Base-by-base conservation (phyloP, 179 eudicot species). In the Spinacia oleracea region DNA sequence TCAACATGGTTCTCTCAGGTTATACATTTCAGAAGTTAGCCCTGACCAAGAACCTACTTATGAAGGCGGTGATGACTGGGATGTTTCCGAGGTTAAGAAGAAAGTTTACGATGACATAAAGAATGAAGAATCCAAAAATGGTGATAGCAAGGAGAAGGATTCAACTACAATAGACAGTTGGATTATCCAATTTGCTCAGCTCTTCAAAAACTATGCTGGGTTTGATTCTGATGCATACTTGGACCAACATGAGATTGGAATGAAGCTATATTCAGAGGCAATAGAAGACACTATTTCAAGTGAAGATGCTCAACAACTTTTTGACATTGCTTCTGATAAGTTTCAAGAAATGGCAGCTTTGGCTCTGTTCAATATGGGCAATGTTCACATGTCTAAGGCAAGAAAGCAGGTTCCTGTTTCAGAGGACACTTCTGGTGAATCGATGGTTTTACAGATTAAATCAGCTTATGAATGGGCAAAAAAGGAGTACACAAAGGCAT, bases 311-410 rank as follows among this genome's bases (percentile, higher is more conserved):
- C 92, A 94, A 81, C 85, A 85, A 62, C 87, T 94, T 59, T 92
- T 94, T 78, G 96, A 90, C 69, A 90, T 91, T 42, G 96, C 98
- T 70, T 85, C 89, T 27, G 91, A 80, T 75, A 89, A 90, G 83
- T 94, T 94, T 77, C 97, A 92, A 84, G 98, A 94, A 78, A 90
- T 94, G 94, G 85, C 93, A 9, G 98, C 97, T 79, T 89, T 94
- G 76, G 95, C 97, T 38, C 82, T 92, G 87, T 94, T 94, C 83
- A 94, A 94, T 66, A 92, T 93, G 91, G 98, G 98, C 62, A 94
- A 92, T 83, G 96, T 94, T 78, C 97, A 92, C 82, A 85, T 94
- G 96, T 91, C 91, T 21, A 89, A 83, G 87, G 96, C 96, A 51
- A 87, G 93, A 81, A 94, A 91, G 82, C 80, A 87, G 72, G 79